Conservation (phyloP, 148 eudicot genomes). For the Spergularia marina region DNA sequence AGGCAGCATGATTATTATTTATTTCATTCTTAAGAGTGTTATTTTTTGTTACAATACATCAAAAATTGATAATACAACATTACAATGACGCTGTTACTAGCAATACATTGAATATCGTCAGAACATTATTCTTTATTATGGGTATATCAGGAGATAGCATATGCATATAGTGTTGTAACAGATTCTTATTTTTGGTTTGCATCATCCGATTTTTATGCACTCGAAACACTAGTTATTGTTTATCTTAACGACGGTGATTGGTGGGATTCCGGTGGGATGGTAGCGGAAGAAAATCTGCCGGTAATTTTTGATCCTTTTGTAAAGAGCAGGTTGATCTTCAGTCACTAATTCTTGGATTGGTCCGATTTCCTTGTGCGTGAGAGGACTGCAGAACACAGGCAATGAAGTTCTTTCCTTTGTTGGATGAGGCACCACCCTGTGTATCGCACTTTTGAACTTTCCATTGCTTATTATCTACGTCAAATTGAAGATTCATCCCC, state of each 20-base stretch:
- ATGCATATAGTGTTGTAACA: too few relatives aligned
- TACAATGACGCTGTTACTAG: too few relatives aligned
- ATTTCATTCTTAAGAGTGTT: too few relatives aligned
- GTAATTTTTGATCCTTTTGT: slow-evolving; percentile 10
- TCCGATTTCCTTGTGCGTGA: slow-evolving; percentile 14
- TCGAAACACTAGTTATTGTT: too few relatives aligned
- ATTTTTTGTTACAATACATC: too few relatives aligned
- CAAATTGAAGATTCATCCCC: neutral
- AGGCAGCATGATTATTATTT: too few relatives aligned
- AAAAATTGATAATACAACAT: too few relatives aligned
- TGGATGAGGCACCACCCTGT: neutral
- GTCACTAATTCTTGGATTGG: slow-evolving; percentile 14
- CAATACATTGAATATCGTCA: too few relatives aligned
- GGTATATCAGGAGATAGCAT: too few relatives aligned
- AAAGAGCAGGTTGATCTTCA: slow-evolving; percentile 8
- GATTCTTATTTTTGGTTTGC: too few relatives aligned
- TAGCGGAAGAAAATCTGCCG: slow-evolving; percentile 14
- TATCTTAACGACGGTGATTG: slow-evolving; percentile 15
- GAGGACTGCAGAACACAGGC: slow-evolving; percentile 13
- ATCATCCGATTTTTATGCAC: too few relatives aligned
- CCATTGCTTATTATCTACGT: neutral
- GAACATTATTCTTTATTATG: too few relatives aligned
- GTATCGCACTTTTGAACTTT: neutral
- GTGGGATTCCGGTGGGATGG: slow-evolving; percentile 16
- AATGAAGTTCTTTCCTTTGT: neutral